Base-by-base conservation (phyloP, 176 grass and related monocot genomes). In the Carex scoparia region DNA sequence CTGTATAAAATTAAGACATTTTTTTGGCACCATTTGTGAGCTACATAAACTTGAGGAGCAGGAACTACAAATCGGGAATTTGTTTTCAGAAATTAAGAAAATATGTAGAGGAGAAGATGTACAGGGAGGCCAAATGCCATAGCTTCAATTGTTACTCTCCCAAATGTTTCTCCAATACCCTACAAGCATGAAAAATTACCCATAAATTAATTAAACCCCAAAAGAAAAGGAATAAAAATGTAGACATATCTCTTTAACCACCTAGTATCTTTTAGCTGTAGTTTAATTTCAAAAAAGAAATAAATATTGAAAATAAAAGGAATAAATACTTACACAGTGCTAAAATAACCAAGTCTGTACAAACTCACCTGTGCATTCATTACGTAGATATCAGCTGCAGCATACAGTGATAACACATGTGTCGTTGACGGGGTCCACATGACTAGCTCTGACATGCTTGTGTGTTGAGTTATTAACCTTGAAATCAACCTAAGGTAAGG, bases 51-150 rank as follows among this genome's bases (percentile, higher is more conserved):
- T 74, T 74, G 33, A 18, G 37, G 8, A 54, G 23, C 10, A 67
- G 65, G 31, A 67, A 67, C 30, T 37, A 67, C 11, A 67, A 15
- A 35, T 33, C 0, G 1, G 65, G 16, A 18, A 71, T 71, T 57
- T 69, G 16, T 78, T 78, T 78, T 32, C 51, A 56, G 14, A 5
- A 58, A 78, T 57, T 78, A 78, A 57, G 19, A 84, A 30, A 42
- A 69, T 1, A 69, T 84, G 63, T 49, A 16, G 54, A 55, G 37
- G 35, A 80, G 37, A 68, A 80, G 30, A 55, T 37, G 23, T 57
- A 91, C 89, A 69, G 83, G 89, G 53, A 91, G 78, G 83, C 89
- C 83, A 79, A 91, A 91, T 83, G 89, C 89, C 89, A 91, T 91
- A 86, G 89, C 89, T 91, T 91, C 89, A 83, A 91, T 85, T 78